Evolutionary conservation across 1,139 yeast genomes (phyloP), one percentile per base, ranked within the genome.

Genomic region (Yueomyces sp.): DNA sequence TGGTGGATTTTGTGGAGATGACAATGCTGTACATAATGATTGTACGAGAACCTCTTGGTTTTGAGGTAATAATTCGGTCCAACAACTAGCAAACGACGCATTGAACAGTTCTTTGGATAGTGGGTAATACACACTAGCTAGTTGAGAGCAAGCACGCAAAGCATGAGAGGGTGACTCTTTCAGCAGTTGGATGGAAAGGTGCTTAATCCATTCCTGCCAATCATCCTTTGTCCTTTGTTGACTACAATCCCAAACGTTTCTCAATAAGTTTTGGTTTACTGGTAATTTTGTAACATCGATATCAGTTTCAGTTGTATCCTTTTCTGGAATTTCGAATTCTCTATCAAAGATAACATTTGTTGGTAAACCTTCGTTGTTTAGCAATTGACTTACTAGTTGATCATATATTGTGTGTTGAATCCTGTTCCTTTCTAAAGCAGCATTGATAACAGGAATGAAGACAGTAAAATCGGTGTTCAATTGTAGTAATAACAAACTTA

Each of bases 201-300:
- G 70, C 43, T 95, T 75, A 50, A 89, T 78, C 99, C 99, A 93
- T 56, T 91, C 98, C 56, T 83, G 89, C 98, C 98, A 93, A 54
- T 91, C 98, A 55, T 89, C 98, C 51, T 81, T 78, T 0, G 96
- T 86, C 39, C 94, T 74, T 50, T 93, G 75, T 52, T 86, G 91
- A 30, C 83, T 77, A 19, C 95, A 83, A 53, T 87, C 96, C 98
- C 98, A 93, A 1, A 93, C 87, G 39, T 76, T 74, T 54, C 84
- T 82, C 46, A 66, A 46, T 0, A 59, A 57, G 27, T 57, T 57
- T 45, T 66, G 67, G 42, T 66, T 66, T 1, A 66, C 64, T 0
- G 95, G 89, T 8, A 89, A 67, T 53, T 85, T 86, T 54, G 80
- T 78, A 12, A 82, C 71, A 1, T 82, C 76, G 51, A 80, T 73